Base-by-base conservation (phyloP, 2,329 filamentous ascomycete genomes). In the Claviceps sp. region DNA sequence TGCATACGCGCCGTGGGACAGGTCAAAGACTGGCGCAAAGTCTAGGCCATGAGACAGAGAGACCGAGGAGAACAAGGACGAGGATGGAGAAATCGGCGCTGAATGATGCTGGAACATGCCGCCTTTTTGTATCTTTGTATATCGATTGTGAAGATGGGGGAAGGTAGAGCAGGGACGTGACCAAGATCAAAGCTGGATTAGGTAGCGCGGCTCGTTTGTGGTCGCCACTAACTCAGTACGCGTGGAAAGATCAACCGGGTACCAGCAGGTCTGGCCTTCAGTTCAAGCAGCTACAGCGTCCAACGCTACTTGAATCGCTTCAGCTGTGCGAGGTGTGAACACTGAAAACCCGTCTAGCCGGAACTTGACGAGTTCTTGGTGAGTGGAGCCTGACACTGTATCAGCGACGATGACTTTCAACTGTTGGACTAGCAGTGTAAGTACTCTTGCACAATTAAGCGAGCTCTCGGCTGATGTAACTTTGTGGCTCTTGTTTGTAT, bases 71-170 rank as follows among this genome's bases (percentile, higher is more conserved):
- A 67, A 68, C 58, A 64, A 68, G 59, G 70, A 45, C 29, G 49
- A 71, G 58, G 69, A 71, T 58, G 69, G 64, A 57, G 68, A 63
- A 56, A 71, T 76, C 51, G 75, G 70, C 50, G 72, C 73, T 51
- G 73, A 68, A 58, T 77, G 72, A 60, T 76, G 71, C 64, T 77
- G 72, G 67, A 76, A 79, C 76, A 79, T 79, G 64, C 67, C 71
- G 55, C 53, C 47, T 45, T 37, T 20, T 20, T 20, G 20, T 20
- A 20, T 20, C 2, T 20, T 26, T 51, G 17, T 14, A 9, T n/a
- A 14, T 16, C 14, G 40, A 22, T 17, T n/a, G 22, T 2, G 8
- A 4, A 29, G 37, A 36, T 37, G 20, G 34, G 23, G 23, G 23
- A 34, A 29, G 44, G 14, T 5, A 49, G 49, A 43, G 37, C 22